phyloP scores from a whole-genome alignment of 148 eudicot genomes.

The Chenopodium berlandieri region DNA sequence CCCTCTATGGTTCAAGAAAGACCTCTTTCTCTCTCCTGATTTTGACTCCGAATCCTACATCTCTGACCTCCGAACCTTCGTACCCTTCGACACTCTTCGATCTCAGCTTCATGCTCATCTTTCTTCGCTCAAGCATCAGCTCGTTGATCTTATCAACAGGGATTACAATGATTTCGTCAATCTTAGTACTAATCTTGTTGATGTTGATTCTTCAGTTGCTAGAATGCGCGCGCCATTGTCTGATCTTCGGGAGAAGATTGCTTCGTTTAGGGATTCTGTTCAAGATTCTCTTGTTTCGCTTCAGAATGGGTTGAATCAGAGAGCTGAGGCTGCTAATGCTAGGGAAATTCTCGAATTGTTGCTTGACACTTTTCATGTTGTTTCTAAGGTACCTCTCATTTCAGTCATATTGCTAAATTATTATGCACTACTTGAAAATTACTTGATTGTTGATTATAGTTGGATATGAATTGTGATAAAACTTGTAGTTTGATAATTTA shows the following conservation, averaged over 20 bases:
- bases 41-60: slow-evolving; percentile 79
- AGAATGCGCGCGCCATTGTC: slow-evolving; percentile 88
- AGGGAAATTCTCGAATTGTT: slow-evolving; percentile 73
- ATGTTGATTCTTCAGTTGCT: slow-evolving; percentile 72
- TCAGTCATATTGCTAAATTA: neutral
- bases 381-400: slow-evolving; percentile 59
- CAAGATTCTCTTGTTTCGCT: slow-evolving; percentile 54
- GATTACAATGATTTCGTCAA: slow-evolving; percentile 90
- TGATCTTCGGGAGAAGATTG: slow-evolving; percentile 76
- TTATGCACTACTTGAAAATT: neutral
- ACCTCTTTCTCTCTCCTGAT: slow-evolving; percentile 55
- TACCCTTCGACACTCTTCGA: slow-evolving; percentile 84
- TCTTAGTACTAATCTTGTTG: slow-evolving; percentile 77
- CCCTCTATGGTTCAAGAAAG: slow-evolving; percentile 81
- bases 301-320: slow-evolving; percentile 53
- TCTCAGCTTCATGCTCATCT: slow-evolving; percentile 76
- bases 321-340: slow-evolving; percentile 64
- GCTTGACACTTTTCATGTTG: slow-evolving; percentile 92
- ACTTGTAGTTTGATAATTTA: too few relatives aligned
- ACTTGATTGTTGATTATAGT: too few relatives aligned
- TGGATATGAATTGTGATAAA: too few relatives aligned
- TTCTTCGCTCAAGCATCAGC: slow-evolving; percentile 61
- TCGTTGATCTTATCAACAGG: slow-evolving; percentile 81
- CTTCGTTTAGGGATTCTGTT: slow-evolving; percentile 48
- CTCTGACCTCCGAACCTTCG: slow-evolving; percentile 91